Percentiles rank a stretch among this genome's conserved stretches.
Conservation (phyloP, 371 early-diverging fungal species). For the Choanephora cucurbitarum region DNA sequence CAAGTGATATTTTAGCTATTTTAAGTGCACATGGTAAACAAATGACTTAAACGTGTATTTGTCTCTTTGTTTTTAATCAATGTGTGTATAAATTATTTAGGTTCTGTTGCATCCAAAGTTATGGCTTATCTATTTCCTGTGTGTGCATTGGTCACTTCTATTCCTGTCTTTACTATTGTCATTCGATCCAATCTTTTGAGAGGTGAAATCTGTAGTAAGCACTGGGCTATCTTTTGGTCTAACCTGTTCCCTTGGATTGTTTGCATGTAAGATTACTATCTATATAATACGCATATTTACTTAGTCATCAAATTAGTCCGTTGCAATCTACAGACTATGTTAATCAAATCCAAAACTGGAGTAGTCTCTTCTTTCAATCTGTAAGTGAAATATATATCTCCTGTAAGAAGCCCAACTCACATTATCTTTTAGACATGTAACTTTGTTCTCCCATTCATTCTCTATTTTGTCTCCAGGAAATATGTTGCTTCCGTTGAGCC, state of each 20-base stretch:
- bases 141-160: slow-evolving; percentile 71
- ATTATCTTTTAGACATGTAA: slow-evolving; percentile 63
- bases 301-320: slow-evolving; percentile 18
- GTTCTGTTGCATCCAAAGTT: slow-evolving; percentile 52
- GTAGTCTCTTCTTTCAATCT: slow-evolving; percentile 50
- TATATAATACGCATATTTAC: not conserved
- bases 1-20: slow-evolving; percentile 54
- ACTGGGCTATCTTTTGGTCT: slow-evolving; percentile 57
- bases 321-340: slow-evolving; percentile 46
- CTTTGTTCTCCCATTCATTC: slow-evolving; percentile 74
- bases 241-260: slow-evolving; percentile 68
- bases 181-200: slow-evolving; percentile 69
- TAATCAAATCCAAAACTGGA: slow-evolving; percentile 45
- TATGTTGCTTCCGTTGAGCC: slow-evolving; percentile 39
- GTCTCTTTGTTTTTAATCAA: slow-evolving; percentile 11
- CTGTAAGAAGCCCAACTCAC: not conserved
- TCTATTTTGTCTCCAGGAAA: slow-evolving; percentile 67
- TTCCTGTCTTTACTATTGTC: slow-evolving; percentile 78
- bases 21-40: slow-evolving; percentile 32
- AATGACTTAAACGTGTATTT: too few species aligned
- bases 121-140: slow-evolving; percentile 72
- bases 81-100: slow-evolving; percentile 12
- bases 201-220: slow-evolving; percentile 52
- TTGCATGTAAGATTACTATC: slow-evolving; percentile 56
- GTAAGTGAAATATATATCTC: slow-evolving; percentile 29